phyloP scores from a whole-genome alignment of 164 flowering plant species.

The Tinospora cordifolia region DNA sequence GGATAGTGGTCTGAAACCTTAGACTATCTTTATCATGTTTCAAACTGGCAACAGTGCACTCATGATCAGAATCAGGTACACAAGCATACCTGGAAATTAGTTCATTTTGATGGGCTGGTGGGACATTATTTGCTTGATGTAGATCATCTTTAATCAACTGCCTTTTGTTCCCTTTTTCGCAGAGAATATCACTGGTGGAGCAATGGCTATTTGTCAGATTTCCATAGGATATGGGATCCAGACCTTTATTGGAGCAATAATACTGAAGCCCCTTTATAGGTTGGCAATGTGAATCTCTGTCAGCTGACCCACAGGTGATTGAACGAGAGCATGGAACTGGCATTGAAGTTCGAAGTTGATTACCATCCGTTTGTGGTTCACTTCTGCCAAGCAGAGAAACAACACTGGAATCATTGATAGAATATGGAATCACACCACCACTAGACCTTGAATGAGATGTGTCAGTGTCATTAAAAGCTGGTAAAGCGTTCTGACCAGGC shows the following conservation, averaged over 20 bases:
- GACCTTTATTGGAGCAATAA: conserved; percentile 16
- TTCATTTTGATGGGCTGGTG: conserved; percentile 15
- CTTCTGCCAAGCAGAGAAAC: conserved; percentile 23
- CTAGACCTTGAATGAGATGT: conserved; percentile 14
- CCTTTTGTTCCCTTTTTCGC: conserved; percentile 10
- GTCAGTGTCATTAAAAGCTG: conserved; percentile 14
- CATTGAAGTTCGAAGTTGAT: conserved; percentile 8
- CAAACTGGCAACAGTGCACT: conserved; percentile 10
- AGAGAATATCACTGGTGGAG: conserved; percentile 12
- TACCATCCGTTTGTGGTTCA: conserved; percentile 11
- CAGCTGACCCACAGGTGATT: conserved; percentile 15
- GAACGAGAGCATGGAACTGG: conserved; percentile 16
- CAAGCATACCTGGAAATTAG: conserved; percentile 13
- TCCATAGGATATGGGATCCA: conserved; percentile 13
- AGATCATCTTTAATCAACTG: conserved; percentile 25
- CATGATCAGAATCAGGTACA: conserved; percentile 18
- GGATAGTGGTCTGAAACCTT: conserved; percentile 8
- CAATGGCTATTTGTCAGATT: conserved; percentile 7
- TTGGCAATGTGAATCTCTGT: conserved; percentile 9
- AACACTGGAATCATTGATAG: conserved; percentile 15
- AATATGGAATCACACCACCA: conserved; percentile 12
- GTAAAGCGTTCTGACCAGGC: conserved; percentile 11
- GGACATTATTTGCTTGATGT: conserved; percentile 27
- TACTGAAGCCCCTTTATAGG: conserved; percentile 17
- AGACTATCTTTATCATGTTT: conserved; percentile 15